phyloP scores from a whole-genome alignment of 352 stramenopile species.

The Pythium phragmiticola region DNA sequence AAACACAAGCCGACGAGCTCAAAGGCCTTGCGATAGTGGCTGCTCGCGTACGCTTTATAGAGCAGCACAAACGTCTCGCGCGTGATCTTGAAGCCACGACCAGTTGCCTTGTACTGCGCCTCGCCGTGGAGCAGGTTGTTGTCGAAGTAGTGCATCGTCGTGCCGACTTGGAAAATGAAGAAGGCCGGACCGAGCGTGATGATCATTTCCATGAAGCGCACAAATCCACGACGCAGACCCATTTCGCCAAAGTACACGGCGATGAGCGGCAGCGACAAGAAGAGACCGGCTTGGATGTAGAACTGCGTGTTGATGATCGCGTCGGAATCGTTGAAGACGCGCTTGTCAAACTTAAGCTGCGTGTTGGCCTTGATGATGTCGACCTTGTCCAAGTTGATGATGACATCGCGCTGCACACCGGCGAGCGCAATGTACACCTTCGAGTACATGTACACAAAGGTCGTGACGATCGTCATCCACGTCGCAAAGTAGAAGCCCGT shows the following conservation, averaged over 20 bases:
- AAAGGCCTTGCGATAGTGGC: conserved; percentile 87
- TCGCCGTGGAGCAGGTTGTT: conserved; percentile 80
- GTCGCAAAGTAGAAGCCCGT: conserved; percentile 91
- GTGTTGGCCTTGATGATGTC: conserved; percentile 71
- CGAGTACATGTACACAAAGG: conserved; percentile 85
- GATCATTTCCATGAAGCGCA: conserved; percentile 81
- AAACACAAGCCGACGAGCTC: conserved; percentile 86
- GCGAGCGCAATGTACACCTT: conserved; percentile 83
- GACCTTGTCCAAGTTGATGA: conserved; percentile 81
- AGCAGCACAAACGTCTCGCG: conserved; percentile 87
- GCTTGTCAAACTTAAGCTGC: conserved; percentile 56
- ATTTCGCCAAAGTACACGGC: conserved; percentile 81
- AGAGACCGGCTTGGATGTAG: conserved; percentile 83
- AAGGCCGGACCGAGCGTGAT: conserved; percentile 82
- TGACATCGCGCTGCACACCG: conserved; percentile 70
- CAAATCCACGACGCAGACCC: conserved; percentile 37
- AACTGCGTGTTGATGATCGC: conserved; percentile 87
- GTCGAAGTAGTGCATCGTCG: conserved; percentile 87
- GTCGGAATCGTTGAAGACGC: conserved; percentile 63
- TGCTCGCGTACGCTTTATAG: conserved; percentile 87
- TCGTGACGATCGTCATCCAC: conserved; percentile 80
- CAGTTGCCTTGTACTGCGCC: conserved; percentile 85
- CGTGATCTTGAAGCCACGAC: conserved; percentile 85
- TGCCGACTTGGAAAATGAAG: conserved; percentile 86
- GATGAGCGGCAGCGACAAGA: conserved; percentile 79